Percentiles rank a stretch among this genome's conserved stretches.
These are phyloP conservation scores for Taphrina populina DNA, from an alignment of 1,139 yeast genomes.

Conservation along the genomic window DNA sequence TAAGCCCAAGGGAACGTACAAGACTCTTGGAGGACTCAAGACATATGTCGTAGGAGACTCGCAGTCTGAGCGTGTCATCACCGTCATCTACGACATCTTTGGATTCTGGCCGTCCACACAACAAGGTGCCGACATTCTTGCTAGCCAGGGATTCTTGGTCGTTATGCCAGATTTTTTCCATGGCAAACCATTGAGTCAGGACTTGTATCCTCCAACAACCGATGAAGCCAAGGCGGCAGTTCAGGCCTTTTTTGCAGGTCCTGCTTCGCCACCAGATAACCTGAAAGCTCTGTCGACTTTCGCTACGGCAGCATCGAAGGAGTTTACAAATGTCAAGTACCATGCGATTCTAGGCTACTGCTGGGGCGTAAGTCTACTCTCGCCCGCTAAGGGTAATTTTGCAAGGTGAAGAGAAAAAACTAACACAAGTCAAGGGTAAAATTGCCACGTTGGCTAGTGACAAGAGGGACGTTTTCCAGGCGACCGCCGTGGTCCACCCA, in stretches of 20 bases:
- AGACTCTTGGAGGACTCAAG: constrained; percentile 30
- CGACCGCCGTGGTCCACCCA: constrained; percentile 38
- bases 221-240: constrained; percentile 26
- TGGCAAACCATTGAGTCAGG: constrained; percentile 36
- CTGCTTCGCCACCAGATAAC: constrained; percentile 27
- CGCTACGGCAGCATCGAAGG: constrained; percentile 34
- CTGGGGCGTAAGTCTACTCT: constrained; percentile 22
- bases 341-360: constrained; percentile 23
- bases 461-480: constrained; percentile 34
- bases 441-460: constrained; percentile 36
- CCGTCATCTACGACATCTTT: constrained; percentile 36
- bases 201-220: constrained; percentile 20
- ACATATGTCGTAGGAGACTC: constrained; percentile 31
- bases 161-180: constrained; percentile 40
- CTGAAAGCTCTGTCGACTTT: constrained; percentile 31
- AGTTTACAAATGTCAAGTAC: constrained; percentile 29
- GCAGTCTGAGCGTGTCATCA: constrained; percentile 9
- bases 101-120: constrained; percentile 38
- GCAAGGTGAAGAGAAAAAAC: background rate
- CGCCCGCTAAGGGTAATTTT: too few relatives aligned
- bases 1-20: constrained; percentile 29
- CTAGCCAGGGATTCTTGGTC: constrained; percentile 37
- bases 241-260: constrained; percentile 20
- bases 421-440: constrained; percentile 38
- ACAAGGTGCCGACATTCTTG: constrained; percentile 39